Evolutionary conservation across 148 eudicot species (phyloP).

Genomic region (Heliamphora exappendiculata): DNA sequence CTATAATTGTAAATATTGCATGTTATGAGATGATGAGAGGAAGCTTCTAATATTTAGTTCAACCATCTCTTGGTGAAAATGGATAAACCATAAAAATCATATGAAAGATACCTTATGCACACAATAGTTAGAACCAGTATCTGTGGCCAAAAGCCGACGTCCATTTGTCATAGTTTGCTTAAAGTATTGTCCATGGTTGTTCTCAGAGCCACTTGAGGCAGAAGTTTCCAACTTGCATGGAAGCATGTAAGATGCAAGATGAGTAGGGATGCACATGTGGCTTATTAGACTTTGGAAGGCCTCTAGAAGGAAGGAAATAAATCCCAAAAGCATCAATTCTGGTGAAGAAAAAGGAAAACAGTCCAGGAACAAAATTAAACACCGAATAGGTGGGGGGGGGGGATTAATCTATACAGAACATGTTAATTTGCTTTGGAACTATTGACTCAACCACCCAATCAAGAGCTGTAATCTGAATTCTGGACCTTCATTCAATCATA

Average conservation of each 20-base stretch:
- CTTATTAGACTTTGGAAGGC: slow-evolving; percentile 64
- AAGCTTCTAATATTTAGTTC: background rate
- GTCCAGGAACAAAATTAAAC: background rate
- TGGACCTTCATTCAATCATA: too few relatives aligned
- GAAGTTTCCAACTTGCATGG: slow-evolving; percentile 47
- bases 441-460: background rate
- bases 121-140: slow-evolving; percentile 21
- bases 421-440: background rate
- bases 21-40: background rate
- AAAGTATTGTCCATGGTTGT: slow-evolving; percentile 1
- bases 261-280: slow-evolving; percentile 53
- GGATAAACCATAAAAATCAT: background rate
- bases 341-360: slow-evolving; percentile 12
- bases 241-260: slow-evolving; percentile 61
- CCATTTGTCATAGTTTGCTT: slow-evolving; percentile 21
- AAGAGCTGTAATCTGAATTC: background rate
- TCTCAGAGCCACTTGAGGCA: slow-evolving; percentile 8
- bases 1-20: background rate
- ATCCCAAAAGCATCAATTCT: slow-evolving; percentile 98
- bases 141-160: slow-evolving; percentile 52
- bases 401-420: background rate
- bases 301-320: slow-evolving; percentile 71
- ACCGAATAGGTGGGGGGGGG: background rate
- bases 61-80: background rate
- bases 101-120: slow-evolving; percentile 26